phyloP scores from a whole-genome alignment of 106 monocot species.

The Cymbidium sinense region DNA sequence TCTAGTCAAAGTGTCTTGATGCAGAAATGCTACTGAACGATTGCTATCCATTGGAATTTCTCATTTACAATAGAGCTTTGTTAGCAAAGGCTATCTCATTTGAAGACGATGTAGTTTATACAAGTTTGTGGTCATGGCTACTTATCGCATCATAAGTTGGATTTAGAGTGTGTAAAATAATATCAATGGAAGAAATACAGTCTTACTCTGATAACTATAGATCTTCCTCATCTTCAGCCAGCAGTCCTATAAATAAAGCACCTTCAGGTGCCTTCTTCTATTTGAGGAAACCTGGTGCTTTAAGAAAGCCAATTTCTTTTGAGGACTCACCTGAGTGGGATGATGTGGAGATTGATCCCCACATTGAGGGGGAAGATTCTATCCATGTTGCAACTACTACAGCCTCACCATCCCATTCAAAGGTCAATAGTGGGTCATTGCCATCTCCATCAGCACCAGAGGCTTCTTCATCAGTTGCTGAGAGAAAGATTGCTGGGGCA shows the following conservation, averaged over 20 bases:
- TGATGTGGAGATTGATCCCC: slow-evolving; percentile 58
- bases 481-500: slow-evolving; percentile 77
- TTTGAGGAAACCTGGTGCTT: slow-evolving; percentile 58
- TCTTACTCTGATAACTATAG: slow-evolving; percentile 66
- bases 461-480: slow-evolving; percentile 27
- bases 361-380: slow-evolving; percentile 57
- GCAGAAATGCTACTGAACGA: background rate
- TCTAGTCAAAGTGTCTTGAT: background rate
- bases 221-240: slow-evolving; percentile 93
- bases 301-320: slow-evolving; percentile 75
- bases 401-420: slow-evolving; percentile 68
- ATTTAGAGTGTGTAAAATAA: background rate
- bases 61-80: background rate
- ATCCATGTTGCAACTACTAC: slow-evolving; percentile 55
- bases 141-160: background rate
- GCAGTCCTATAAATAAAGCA: slow-evolving; percentile 65
- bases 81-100: background rate
- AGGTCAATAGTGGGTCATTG: slow-evolving; percentile 56
- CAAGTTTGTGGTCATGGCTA: background rate
- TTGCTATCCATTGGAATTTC: background rate
- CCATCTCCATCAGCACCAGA: slow-evolving; percentile 56
- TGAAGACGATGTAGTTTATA: background rate
- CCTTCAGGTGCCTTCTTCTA: slow-evolving; percentile 59
- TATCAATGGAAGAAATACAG: slow-evolving; percentile 61
- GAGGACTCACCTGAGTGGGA: slow-evolving; percentile 99